Conservation (phyloP, 805 yeast species). For the Brettanomyces nanus region DNA sequence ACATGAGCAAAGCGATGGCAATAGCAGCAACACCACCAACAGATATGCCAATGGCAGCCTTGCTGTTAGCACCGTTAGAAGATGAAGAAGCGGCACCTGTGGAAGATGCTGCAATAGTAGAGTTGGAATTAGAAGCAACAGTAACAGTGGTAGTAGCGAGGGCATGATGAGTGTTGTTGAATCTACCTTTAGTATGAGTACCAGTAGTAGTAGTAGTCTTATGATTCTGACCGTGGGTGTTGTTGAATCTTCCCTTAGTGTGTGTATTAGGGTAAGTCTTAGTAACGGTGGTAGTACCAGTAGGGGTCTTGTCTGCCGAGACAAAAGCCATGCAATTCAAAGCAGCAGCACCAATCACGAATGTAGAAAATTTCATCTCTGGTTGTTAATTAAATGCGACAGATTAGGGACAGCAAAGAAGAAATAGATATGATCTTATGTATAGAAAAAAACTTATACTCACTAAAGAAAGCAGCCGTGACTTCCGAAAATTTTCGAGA, state of each 20-base stretch:
- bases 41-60: conserved; percentile 17
- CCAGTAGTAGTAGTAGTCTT: conserved; percentile 27
- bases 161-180: conserved; percentile 36
- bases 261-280: conserved; percentile 35
- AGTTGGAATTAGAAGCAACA: neutral
- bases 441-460: too few species aligned
- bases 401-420: neutral
- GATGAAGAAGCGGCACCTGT: conserved; percentile 28
- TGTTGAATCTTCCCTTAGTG: conserved; percentile 41
- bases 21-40: conserved; percentile 13
- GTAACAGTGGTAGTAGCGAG: conserved; percentile 25
- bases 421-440: too few species aligned
- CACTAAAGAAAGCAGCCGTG: too few species aligned
- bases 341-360: conserved; percentile 26
- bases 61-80: conserved; percentile 13
- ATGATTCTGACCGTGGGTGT: conserved; percentile 32
- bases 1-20: conserved; percentile 15
- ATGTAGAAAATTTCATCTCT: conserved; percentile 35
- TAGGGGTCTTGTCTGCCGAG: conserved; percentile 18
- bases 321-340: conserved; percentile 22
- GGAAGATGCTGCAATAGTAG: too few species aligned
- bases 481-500: too few species aligned
- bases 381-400: neutral
- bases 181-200: conserved; percentile 41
- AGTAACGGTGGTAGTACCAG: conserved; percentile 26